Conservation (phyloP, 2,329 filamentous ascomycete species). For the Xylariaceae sp. region DNA sequence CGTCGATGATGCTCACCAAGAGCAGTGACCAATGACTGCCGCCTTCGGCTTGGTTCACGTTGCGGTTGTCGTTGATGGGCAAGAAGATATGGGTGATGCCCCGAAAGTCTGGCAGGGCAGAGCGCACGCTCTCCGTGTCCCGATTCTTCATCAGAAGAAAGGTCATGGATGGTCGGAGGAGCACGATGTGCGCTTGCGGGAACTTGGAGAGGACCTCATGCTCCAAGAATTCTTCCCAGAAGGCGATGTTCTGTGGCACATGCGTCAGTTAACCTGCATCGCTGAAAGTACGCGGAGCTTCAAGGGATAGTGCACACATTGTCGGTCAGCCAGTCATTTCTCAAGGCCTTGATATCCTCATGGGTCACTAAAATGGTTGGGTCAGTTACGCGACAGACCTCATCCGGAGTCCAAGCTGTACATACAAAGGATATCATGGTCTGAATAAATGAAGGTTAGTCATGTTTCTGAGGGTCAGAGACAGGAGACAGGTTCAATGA, state of each 20-base stretch:
- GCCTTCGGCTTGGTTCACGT: constrained; percentile 72
- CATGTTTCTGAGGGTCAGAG: background rate
- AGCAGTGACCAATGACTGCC: constrained; percentile 94
- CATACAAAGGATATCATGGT: constrained; percentile 37
- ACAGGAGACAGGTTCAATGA: background rate
- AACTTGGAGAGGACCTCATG: constrained; percentile 77
- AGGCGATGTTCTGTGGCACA: constrained; percentile 72
- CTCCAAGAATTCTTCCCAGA: constrained; percentile 97
- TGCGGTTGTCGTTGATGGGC: constrained; percentile 84
- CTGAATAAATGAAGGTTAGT: constrained; percentile 27
- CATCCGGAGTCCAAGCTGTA: background rate
- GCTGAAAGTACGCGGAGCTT: background rate
- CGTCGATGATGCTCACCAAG: constrained; percentile 81
- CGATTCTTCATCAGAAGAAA: constrained; percentile 79
- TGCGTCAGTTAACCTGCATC: constrained; percentile 23
- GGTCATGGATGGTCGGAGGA: constrained; percentile 87
- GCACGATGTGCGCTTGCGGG: constrained; percentile 77
- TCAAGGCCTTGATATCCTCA: constrained; percentile 83
- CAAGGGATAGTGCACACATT: constrained; percentile 56
- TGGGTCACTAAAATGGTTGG: constrained; percentile 60
- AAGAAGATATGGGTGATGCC: constrained; percentile 89
- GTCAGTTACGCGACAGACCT: constrained; percentile 15
- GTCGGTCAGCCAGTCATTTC: constrained; percentile 93
- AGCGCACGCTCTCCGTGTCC: constrained; percentile 50
- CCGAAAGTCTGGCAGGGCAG: constrained; percentile 74